Percentiles rank a stretch among this genome's conserved stretches.
Conservation (phyloP, 768 basidiomycete species). For the Guyanaporus albipodus region DNA sequence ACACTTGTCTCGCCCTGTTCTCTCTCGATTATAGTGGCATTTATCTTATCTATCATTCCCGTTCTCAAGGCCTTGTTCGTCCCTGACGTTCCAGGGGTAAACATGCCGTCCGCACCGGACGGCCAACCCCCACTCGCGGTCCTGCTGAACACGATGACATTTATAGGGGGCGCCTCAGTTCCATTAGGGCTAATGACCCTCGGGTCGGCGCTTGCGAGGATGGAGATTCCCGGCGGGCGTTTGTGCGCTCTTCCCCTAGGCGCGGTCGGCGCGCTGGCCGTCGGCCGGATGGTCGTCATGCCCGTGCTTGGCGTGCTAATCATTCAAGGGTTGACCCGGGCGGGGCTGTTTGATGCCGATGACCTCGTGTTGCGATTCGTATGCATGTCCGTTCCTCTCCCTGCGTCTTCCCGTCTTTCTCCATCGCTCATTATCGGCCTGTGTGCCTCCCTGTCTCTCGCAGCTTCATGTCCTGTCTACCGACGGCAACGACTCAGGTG, state of each 20-base stretch:
- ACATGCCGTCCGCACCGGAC: constrained; percentile 54
- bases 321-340: constrained; percentile 44
- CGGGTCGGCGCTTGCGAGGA: constrained; percentile 57
- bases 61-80: constrained; percentile 61
- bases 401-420: not conserved
- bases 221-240: constrained; percentile 46
- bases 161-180: constrained; percentile 61
- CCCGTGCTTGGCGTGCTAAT: constrained; percentile 62
- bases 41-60: constrained; percentile 54
- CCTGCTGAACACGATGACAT: constrained; percentile 50
- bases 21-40: constrained; percentile 48
- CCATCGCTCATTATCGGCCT: not conserved
- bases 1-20: constrained; percentile 47
- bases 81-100: constrained; percentile 35
- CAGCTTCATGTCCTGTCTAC: constrained; percentile 58
- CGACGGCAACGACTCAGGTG: constrained; percentile 59
- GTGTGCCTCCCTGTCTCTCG: not conserved
- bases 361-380: constrained; percentile 63
- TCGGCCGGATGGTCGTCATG: constrained; percentile 52
- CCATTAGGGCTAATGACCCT: constrained; percentile 61
- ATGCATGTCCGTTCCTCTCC: constrained; percentile 51
- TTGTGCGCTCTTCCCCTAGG: constrained; percentile 47
- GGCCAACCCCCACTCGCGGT: constrained; percentile 65
- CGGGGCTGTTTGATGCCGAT: constrained; percentile 43
- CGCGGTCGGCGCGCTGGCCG: constrained; percentile 49